Evolutionary conservation across 208 protist species (phyloP), one percentile per base, ranked within the genome.

Genomic region (Crithidia acanthocephali): DNA sequence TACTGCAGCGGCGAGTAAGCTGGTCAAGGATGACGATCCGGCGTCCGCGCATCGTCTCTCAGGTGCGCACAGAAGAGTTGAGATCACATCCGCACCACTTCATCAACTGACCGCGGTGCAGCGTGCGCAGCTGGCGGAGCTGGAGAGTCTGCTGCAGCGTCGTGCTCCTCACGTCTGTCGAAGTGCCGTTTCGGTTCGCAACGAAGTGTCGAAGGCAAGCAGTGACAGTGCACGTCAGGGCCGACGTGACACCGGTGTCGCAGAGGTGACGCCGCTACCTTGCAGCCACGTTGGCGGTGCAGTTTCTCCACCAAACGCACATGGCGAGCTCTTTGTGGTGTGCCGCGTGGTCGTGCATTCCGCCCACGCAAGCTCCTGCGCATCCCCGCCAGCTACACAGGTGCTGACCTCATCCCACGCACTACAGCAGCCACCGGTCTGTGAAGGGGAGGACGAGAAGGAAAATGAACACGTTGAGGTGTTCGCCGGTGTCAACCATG

Each of bases 401-500:
- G 23, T 22, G 2, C 52, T 57, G 13, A 11, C 13, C 20, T 32
- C 52, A n/a, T 10, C 27, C 7, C 15, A 5, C 15, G 27, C 18
- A 9, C 11, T 27, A 11, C 32, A 40, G 45, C 45, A 50, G 25
- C 50, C 33, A 45, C 33, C 23, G 4, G 6, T 40, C 25, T 22
- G 28, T 33, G 33, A 3, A 23, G 55, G 1, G 45, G 55, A 1
- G 27, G 1, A 44, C 33, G 33, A n/a, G 18, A n/a, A n/a, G n/a
- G n/a, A n/a, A n/a, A n/a, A n/a, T n/a, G n/a, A n/a, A n/a, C 33
- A 65, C 9, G 72, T 48, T 13, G 48, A 64, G 27, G 56, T 52
- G n/a, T 80, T 83, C 50, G 88, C 81, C 6, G 91, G 91, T 6
- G 84, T 96, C 25, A 96, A 96, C 68, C 76, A 93, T 57, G 85